Evolutionary conservation across 805 yeast genomes (phyloP), one percentile per base, ranked within the genome.

Genomic region (Ogataea nonfermentans): DNA sequence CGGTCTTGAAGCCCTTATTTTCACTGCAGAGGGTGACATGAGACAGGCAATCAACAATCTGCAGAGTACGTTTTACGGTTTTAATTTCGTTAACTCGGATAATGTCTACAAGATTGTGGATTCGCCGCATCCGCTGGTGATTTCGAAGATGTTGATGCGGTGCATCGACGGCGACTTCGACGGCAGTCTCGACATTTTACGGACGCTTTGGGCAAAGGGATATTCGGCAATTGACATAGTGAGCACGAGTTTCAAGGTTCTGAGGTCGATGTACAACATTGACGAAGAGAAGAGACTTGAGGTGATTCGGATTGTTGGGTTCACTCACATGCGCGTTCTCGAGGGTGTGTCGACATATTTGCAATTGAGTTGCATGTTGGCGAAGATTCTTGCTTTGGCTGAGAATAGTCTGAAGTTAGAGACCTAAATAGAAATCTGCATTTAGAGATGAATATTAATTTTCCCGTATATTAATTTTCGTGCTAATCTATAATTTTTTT

Each of bases 21-120:
- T 93, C 65, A 83, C 97, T 0, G 95, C 96, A 0, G 99, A 93
- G 58, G 99, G 99, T 44, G 99, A 93, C 59, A 91, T 93, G 99
- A 79, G 99, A 62, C 99, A 93, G 63, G 99, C 98, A 0, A 76
- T 93, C 33, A 93, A 93, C 58, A 93, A 93, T 62, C 61, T 93
- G 43, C 99, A 93, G 59, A 82, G 95, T 55, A 89, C 97, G 0
- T 91, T 82, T 23, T 88, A 96, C 1, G 99, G 99, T 2, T 90
- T 90, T 65, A 90, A 84, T 3, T 73, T 85, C 40, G 96, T 93
- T n/a, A 85, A 79, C 55, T 88, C 88, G 32, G 88, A 85, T 28
- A 91, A 90, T 54, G 99, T 93, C 12, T 93, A 89, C 72, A 87
- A 84, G 59, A 86, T 93, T 43, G 98, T 93, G 3, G 99, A 93